Percentiles rank a stretch among this genome's conserved stretches.
phyloP scores from a whole-genome alignment of 495 filamentous ascomycete species.

The Penicillium subrubescens region DNA sequence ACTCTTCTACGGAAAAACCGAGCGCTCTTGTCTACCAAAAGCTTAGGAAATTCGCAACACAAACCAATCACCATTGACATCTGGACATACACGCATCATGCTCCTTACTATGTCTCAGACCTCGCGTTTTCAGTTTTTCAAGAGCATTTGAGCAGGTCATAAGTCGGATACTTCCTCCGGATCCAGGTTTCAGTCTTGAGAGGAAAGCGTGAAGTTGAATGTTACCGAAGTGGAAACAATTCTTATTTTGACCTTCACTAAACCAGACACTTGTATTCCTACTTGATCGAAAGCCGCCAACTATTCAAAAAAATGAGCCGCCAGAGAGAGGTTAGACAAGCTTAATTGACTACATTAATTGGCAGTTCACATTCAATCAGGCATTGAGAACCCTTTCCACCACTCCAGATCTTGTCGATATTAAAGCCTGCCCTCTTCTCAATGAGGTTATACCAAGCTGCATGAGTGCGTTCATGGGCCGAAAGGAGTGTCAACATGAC shows the following conservation, averaged over 20 bases:
- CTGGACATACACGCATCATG: too few species aligned
- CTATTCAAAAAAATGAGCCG: not conserved
- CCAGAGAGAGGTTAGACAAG: not conserved
- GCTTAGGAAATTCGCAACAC: too few species aligned
- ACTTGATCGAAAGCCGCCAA: too few species aligned
- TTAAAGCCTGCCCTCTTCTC: conserved; percentile 37
- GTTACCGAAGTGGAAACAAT: too few species aligned
- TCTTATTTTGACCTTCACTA: too few species aligned
- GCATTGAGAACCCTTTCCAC: conserved; percentile 12
- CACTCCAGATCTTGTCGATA: conserved; percentile 42
- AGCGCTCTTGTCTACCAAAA: too few species aligned
- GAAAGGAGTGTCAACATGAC: conserved; percentile 41
- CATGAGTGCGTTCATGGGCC: conserved; percentile 37
- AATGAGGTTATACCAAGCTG: conserved; percentile 37
- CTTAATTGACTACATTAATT: not conserved
- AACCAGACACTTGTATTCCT: too few species aligned
- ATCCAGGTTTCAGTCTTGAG: not conserved
- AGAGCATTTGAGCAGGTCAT: not conserved
- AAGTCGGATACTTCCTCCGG: not conserved
- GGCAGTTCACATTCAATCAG: conserved; percentile 3
- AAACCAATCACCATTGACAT: too few species aligned
- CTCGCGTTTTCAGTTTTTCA: not conserved
- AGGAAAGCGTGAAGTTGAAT: not conserved
- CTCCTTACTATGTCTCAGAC: too few species aligned
- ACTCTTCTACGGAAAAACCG: too few species aligned